These are phyloP conservation scores for Dissoconium aciculare DNA, from an alignment of 2,329 filamentous ascomycete species.

Conservation along the genomic window DNA sequence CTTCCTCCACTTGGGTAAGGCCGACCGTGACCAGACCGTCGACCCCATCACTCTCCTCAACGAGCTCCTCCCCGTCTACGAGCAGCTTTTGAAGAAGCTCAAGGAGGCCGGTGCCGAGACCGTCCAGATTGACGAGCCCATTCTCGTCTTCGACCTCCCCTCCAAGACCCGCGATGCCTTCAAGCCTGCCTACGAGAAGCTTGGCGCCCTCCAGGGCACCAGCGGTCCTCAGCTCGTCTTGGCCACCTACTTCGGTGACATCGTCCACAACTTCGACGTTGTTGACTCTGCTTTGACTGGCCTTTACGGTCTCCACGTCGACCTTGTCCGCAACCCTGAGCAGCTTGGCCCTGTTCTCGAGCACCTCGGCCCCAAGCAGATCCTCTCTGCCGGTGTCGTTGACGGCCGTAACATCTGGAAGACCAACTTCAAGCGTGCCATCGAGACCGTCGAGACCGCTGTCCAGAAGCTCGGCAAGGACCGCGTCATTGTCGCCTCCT, in stretches of 20 bases:
- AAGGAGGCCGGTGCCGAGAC: slow-evolving; percentile 92
- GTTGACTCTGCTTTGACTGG: slow-evolving; percentile 52
- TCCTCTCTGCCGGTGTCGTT: slow-evolving; percentile 90
- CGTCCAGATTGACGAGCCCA: slow-evolving; percentile 96
- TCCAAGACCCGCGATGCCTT: slow-evolving; percentile 88
- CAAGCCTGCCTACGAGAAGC: slow-evolving; percentile 92
- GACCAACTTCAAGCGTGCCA: slow-evolving; percentile 94
- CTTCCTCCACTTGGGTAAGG: slow-evolving; percentile 95
- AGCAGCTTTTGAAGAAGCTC: slow-evolving; percentile 79
- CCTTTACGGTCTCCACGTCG: slow-evolving; percentile 77
- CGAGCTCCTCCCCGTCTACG: slow-evolving; percentile 88
- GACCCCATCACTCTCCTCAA: slow-evolving; percentile 87
- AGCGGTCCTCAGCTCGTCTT: slow-evolving; percentile 78
- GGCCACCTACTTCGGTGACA: slow-evolving; percentile 97
- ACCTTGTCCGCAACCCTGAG: slow-evolving; percentile 96
- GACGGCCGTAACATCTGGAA: slow-evolving; percentile 99
- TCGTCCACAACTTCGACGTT: slow-evolving; percentile 95
- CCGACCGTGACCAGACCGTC: slow-evolving; percentile 85
- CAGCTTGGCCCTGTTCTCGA: slow-evolving; percentile 76
- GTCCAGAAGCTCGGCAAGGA: slow-evolving; percentile 95
- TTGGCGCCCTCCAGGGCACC: slow-evolving; percentile 52
- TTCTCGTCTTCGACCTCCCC: slow-evolving; percentile 87
- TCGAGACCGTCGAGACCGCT: slow-evolving; percentile 77
- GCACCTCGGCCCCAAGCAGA: slow-evolving; percentile 74
- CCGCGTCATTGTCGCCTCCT: slow-evolving; percentile 90